Evolutionary conservation across 257 asterid genomes (phyloP), one percentile per base, ranked within the genome.

Genomic region (Solanum appendiculatum): DNA sequence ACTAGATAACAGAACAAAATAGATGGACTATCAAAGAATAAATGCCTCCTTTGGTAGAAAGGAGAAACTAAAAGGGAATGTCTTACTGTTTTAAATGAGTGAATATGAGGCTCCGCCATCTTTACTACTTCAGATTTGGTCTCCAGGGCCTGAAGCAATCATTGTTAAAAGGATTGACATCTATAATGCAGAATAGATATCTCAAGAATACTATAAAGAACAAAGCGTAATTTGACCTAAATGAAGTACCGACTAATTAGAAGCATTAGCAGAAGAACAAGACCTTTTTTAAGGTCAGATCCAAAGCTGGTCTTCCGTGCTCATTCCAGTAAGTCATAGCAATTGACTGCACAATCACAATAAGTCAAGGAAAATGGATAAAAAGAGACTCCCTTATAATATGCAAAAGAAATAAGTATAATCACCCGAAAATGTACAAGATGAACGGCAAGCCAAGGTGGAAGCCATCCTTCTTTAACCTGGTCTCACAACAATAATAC

Each of bases 401-500:
- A 64, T 7, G 42, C 37, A 80, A 42, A 12, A 83, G 23, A 33
- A 33, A 66, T 36, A 75, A 66, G 34, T 20, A 46, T 66, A 63
- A 72, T 90, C 87, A 90, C 93, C 93, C 88, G 89, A 83, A 68
- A 89, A 84, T 89, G 89, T 70, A 86, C 89, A 82, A 86, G 72
- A 91, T 89, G 92, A 85, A 89, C 87, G 58, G 86, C 88, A 21
- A 91, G 85, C 95, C 92, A 93, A 83, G 92, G 87, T 20, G 91
- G 93, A 86, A 91, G 86, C 95, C 94, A 89, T 58, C 89, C 91
- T 88, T 87, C 86, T 31, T 39, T 89, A 86, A 90, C 92, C 93
- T 91, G 86, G 72, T 54, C 2, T 51, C 42, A 31, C 66, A 31
- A 18, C 66, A 48, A 27, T 29, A 48, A 31, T 46, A 80, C 68